Base-by-base conservation (phyloP, 306 rosid genomes). In the Amphicarpaea edgeworthii region DNA sequence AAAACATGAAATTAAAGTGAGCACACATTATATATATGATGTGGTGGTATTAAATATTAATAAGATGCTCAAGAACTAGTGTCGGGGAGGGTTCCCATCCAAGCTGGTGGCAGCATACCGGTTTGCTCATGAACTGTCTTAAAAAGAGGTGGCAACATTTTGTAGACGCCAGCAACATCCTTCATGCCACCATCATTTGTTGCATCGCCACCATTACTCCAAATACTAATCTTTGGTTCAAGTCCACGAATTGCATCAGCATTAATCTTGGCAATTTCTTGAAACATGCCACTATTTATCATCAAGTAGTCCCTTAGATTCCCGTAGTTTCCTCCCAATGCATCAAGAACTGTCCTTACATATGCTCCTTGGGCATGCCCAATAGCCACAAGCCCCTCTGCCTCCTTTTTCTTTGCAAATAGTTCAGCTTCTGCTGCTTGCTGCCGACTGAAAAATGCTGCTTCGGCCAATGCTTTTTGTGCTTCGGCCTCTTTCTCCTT, bases 71-170 rank as follows among this genome's bases (percentile, higher is more conserved):
- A 79, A 20, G 80, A 4, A 41, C 0, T 45, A 54, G 37, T 59
- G 10, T 43, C 42, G 19, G 79, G 2, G 7, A 77, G 64, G 59
- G 78, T 24, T 43, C 78, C 85, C 80, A 84, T 84, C 85, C 85
- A 81, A 26, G 80, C 21, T 0, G 87, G 87, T 7, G 87, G 85
- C 28, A 77, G 26, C 85, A 84, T 80, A 1, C 87, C 87, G 0
- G 85, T 84, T 77, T 84, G 87, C 10, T 77, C 87, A 4, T 84
- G 80, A 1, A 77, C 85, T 0, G 85, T 80, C 70, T 77, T 67
- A 24, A 84, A 77, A n/a, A 84, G 10, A 72, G 87, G 81, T 7
- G 85, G 85, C 68, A 84, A 46, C 83, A 81, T 77, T 61, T 80
- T 84, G 9, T 77, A 84, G 5, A 80, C 80, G 32, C 54, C 26